A percentile compares a stretch with the other conserved stretches of the same genome.
These are phyloP conservation scores for Panicum hallii DNA, from an alignment of 202 grass and related monocot species.

Conservation along the genomic window DNA sequence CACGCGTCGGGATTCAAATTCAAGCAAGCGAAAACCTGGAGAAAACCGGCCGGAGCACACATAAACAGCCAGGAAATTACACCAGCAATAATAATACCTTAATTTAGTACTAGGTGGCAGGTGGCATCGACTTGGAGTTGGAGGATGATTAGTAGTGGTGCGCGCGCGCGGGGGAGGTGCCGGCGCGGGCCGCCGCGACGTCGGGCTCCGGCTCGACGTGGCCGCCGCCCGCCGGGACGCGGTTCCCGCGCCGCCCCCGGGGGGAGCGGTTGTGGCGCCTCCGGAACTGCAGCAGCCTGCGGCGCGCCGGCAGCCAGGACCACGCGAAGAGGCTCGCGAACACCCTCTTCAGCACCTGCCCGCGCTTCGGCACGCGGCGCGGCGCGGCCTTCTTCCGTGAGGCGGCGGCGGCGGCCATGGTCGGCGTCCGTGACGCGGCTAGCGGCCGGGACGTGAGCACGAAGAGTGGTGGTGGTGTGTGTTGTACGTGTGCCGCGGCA, in stretches of 20 bases:
- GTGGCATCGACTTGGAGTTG: too few relatives aligned
- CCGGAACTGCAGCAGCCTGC: neutral
- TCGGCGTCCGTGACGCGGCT: too few relatives aligned
- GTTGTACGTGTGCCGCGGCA: too few relatives aligned
- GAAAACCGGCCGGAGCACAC: neutral
- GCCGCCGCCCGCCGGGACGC: neutral
- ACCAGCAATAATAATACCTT: neutral
- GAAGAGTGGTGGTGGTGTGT: too few relatives aligned
- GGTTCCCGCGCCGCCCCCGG: neutral
- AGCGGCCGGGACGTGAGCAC: too few relatives aligned
- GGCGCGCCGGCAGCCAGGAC: slow-evolving; percentile 26
- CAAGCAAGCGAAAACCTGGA: neutral
- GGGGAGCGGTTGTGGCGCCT: neutral
- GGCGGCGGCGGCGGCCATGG: neutral
- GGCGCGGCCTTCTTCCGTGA: neutral
- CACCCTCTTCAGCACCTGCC: slow-evolving; percentile 34
- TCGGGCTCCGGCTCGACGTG: slow-evolving; percentile 17
- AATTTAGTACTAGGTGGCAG: neutral
- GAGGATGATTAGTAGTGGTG: neutral
- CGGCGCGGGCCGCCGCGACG: neutral
- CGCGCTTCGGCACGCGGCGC: slow-evolving; percentile 38
- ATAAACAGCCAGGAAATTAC: too few relatives aligned
- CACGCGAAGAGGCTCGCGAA: slow-evolving; percentile 32
- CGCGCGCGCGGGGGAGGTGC: neutral
- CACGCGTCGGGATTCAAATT: neutral